Percentiles rank a stretch among this genome's conserved stretches.
These are phyloP conservation scores for Leucaena leucocephala DNA, from an alignment of 306 rosid species.

Conservation along the genomic window DNA sequence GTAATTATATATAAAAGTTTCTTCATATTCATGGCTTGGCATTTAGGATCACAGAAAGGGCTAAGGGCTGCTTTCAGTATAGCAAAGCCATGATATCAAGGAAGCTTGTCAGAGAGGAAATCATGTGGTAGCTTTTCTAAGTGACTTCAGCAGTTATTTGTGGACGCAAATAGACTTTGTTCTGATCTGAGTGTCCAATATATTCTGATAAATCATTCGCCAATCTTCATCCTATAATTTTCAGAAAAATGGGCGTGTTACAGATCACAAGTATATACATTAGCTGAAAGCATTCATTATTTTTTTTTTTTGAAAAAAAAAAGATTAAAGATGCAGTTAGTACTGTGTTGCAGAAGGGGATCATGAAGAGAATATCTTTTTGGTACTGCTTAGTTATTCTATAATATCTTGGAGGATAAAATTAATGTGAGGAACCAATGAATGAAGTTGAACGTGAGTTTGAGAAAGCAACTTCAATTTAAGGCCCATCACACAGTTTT, in stretches of 20 bases:
- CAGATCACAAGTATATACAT: background rate
- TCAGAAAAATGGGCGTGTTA: background rate
- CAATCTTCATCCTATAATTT: background rate
- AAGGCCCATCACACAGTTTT: constrained; percentile 25
- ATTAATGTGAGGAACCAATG: constrained; percentile 41
- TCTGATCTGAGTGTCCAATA: background rate
- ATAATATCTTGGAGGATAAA: constrained; percentile 38
- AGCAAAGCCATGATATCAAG: background rate
- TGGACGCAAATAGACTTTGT: background rate
- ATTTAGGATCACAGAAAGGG: background rate
- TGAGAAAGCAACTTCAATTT: constrained; percentile 21
- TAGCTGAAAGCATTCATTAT: background rate
- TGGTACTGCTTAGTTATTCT: constrained; percentile 29
- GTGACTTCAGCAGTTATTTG: constrained; percentile 2
- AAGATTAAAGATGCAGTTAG: background rate
- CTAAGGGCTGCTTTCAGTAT: background rate
- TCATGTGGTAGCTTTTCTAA: background rate
- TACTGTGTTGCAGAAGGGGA: constrained; percentile 33
- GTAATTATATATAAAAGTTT: background rate
- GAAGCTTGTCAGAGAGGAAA: background rate
- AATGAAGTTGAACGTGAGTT: constrained; percentile 42
- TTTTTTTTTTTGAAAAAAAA: background rate
- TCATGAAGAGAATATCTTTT: constrained; percentile 24
- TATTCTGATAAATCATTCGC: background rate
- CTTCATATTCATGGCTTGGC: background rate